Evolutionary conservation across 805 yeast genomes (phyloP).

Genomic region (Yarrowia bubula): DNA sequence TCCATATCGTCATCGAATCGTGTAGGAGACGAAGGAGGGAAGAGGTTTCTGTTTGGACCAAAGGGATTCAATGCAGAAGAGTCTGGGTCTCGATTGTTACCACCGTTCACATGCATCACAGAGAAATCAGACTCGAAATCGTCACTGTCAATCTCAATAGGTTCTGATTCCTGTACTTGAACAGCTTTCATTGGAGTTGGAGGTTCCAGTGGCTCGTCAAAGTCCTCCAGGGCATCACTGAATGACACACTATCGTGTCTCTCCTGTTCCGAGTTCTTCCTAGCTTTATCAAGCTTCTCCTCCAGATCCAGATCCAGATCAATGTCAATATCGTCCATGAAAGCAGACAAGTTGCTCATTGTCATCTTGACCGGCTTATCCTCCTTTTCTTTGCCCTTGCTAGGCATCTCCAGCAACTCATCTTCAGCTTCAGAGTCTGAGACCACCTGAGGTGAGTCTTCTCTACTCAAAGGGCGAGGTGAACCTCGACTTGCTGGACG

Average conservation of each 20-base stretch:
- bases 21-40: not conserved
- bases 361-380: not conserved
- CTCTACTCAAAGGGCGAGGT: not conserved
- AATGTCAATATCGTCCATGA: not conserved
- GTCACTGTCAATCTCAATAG: conserved; percentile 23
- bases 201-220: not conserved
- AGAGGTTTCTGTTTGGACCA: not conserved
- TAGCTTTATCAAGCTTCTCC: not conserved
- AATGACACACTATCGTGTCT: not conserved
- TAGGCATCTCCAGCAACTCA: not conserved
- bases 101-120: not conserved
- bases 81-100: not conserved
- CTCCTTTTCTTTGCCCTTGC: not conserved
- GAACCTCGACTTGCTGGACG: not conserved
- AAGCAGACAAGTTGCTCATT: not conserved
- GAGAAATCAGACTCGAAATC: conserved; percentile 16
- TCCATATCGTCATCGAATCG: conserved; percentile 2
- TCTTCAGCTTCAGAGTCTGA: conserved; percentile 2
- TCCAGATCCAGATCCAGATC: conserved; percentile 9
- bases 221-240: not conserved
- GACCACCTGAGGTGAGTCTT: not conserved
- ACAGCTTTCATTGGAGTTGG: not conserved
- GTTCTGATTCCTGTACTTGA: not conserved
- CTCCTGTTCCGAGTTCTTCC: not conserved
- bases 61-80: not conserved